A percentile compares a stretch with the other conserved stretches of the same genome.
Conservation (phyloP, 441 rosid genomes). For the Capsella rubella region DNA sequence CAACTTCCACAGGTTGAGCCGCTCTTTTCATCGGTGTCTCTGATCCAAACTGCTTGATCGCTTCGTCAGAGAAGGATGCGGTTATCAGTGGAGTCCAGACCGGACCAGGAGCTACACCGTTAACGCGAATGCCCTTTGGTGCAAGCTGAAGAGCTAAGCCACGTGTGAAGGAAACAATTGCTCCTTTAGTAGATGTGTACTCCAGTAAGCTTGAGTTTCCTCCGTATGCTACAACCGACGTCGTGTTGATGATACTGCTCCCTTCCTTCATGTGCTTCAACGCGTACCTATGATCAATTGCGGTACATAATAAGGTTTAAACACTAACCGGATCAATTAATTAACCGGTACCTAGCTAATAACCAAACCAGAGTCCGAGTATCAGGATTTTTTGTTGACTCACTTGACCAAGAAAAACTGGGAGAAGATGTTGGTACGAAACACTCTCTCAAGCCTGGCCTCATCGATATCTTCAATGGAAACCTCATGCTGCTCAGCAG, state of each 20-base stretch:
- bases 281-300: slow-evolving; percentile 50
- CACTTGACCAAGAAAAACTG: slow-evolving; percentile 51
- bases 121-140: slow-evolving; percentile 64
- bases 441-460: slow-evolving; percentile 46
- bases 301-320: no score
- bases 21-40: slow-evolving; percentile 76
- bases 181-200: slow-evolving; percentile 85
- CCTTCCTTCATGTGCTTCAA: slow-evolving; percentile 88
- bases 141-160: slow-evolving; percentile 78
- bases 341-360: not conserved
- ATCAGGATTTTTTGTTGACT: not conserved
- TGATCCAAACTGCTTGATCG: slow-evolving; percentile 54
- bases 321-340: not conserved
- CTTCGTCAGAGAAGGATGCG: slow-evolving; percentile 64
- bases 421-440: slow-evolving; percentile 54
- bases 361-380: not conserved
- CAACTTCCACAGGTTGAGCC: slow-evolving; percentile 78
- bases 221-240: slow-evolving; percentile 73
- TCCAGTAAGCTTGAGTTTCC: slow-evolving; percentile 66
- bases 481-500: slow-evolving; percentile 49
- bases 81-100: slow-evolving; percentile 87
- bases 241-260: slow-evolving; percentile 71
- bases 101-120: slow-evolving; percentile 85
- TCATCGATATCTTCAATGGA: slow-evolving; percentile 52
- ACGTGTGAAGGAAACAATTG: slow-evolving; percentile 73